Evolutionary conservation across 805 yeast genomes (phyloP).

Genomic region (Candida hispaniensis): DNA sequence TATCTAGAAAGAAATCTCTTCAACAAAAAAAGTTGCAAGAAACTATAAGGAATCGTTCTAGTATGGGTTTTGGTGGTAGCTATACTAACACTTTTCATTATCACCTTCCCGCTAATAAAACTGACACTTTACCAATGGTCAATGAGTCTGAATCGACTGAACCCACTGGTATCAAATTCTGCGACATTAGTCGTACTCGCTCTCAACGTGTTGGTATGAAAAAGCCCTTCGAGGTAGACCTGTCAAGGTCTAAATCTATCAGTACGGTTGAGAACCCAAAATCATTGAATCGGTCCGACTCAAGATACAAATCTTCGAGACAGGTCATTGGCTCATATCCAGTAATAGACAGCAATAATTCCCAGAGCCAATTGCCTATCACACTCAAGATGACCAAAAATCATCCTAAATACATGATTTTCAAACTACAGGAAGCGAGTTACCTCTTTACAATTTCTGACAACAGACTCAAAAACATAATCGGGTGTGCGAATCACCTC

Average conservation of each 20-base stretch:
- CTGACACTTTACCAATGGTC: no score
- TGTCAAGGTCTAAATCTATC: no score
- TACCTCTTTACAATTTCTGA: slow-evolving; percentile 9
- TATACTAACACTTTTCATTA: slow-evolving; percentile 14
- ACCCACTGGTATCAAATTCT: slow-evolving; percentile 1
- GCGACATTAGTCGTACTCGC: background rate
- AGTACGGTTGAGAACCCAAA: no score
- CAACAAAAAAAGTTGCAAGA: slow-evolving; percentile 14
- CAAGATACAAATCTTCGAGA: no score
- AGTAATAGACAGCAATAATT: background rate
- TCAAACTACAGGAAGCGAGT: slow-evolving; percentile 2
- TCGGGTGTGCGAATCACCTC: slow-evolving; percentile 10
- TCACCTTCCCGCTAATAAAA: no score
- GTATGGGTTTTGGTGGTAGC: slow-evolving; percentile 14
- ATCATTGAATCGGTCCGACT: no score
- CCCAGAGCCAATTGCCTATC: background rate
- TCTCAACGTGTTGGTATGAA: background rate
- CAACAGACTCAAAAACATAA: slow-evolving; percentile 11
- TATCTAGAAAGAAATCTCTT: slow-evolving; percentile 5
- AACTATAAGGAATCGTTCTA: slow-evolving; percentile 12
- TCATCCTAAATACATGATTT: slow-evolving; percentile 5
- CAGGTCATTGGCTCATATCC: no score
- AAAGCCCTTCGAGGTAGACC: background rate
- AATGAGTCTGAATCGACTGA: slow-evolving; percentile 1
- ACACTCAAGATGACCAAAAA: slow-evolving; percentile 8